Evolutionary conservation across 2,329 filamentous ascomycete species (phyloP).

Genomic region (Massarina eburnea): DNA sequence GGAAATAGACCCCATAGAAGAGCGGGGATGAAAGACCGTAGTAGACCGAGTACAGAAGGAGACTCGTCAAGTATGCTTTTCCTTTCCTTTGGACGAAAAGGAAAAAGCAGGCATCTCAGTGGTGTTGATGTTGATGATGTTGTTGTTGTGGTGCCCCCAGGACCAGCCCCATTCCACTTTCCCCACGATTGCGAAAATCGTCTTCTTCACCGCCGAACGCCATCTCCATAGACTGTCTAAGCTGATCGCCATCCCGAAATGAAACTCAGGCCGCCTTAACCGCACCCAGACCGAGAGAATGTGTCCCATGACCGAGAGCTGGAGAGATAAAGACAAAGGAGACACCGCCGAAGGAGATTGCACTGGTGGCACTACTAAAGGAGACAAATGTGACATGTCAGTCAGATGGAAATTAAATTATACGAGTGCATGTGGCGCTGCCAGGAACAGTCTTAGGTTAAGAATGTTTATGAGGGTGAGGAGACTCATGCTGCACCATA

Average conservation of each 20-base stretch:
- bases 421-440: slow-evolving; percentile 13
- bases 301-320: slow-evolving; percentile 27
- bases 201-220: slow-evolving; percentile 26
- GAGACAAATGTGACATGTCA: slow-evolving; percentile 29
- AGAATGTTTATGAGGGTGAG: slow-evolving; percentile 9
- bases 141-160: slow-evolving; percentile 14
- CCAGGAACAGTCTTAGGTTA: slow-evolving; percentile 11
- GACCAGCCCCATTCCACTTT: slow-evolving; percentile 33
- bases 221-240: slow-evolving; percentile 19
- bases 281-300: slow-evolving; percentile 30
- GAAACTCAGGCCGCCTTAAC: slow-evolving; percentile 17
- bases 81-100: neutral
- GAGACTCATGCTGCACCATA: slow-evolving; percentile 27
- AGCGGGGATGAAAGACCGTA: slow-evolving; percentile 4
- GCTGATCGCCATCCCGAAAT: slow-evolving; percentile 11
- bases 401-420: slow-evolving; percentile 30
- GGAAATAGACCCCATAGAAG: neutral
- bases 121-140: neutral
- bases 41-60: slow-evolving; percentile 6
- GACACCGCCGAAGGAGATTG: slow-evolving; percentile 17
- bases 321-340: slow-evolving; percentile 38
- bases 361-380: slow-evolving; percentile 21
- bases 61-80: slow-evolving; percentile 24
- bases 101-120: slow-evolving; percentile 21
- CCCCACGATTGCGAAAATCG: slow-evolving; percentile 17